These are phyloP conservation scores for Abelmoschus esculentus DNA, from an alignment of 345 rosid genomes.

Conservation along the genomic window DNA sequence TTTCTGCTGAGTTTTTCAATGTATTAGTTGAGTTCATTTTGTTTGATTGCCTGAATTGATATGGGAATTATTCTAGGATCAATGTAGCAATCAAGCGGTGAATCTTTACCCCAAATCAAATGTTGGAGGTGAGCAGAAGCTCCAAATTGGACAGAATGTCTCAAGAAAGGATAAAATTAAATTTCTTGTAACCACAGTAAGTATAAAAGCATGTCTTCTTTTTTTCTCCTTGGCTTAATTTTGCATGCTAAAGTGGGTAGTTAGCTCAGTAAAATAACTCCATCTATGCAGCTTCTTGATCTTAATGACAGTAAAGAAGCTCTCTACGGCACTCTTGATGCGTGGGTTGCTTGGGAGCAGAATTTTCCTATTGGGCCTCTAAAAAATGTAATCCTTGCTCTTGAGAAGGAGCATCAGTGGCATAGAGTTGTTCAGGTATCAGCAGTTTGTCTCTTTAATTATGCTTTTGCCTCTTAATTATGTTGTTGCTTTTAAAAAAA, in stretches of 20 bases:
- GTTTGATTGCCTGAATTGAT: background rate
- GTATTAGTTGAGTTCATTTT: background rate
- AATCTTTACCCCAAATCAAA: slow-evolving; percentile 5
- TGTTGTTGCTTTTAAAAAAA: background rate
- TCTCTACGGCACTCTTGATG: slow-evolving; percentile 85
- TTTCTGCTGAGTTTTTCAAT: background rate
- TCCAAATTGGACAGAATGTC: slow-evolving; percentile 53
- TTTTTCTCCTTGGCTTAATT: background rate
- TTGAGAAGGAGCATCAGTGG: slow-evolving; percentile 86
- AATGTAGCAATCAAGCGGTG: background rate
- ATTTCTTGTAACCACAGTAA: slow-evolving; percentile 64
- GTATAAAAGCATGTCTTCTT: slow-evolving; percentile 12
- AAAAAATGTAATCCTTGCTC: slow-evolving; percentile 53
- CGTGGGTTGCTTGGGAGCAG: slow-evolving; percentile 96
- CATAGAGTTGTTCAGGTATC: slow-evolving; percentile 78
- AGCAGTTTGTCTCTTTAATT: slow-evolving; percentile 3
- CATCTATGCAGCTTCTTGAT: slow-evolving; percentile 54
- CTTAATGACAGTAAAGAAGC: slow-evolving; percentile 72
- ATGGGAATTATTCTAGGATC: slow-evolving; percentile 6
- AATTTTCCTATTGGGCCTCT: slow-evolving; percentile 73
- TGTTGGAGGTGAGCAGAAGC: slow-evolving; percentile 22
- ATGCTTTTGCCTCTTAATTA: background rate
- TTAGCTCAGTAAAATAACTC: slow-evolving; percentile 1
- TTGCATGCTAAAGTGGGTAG: slow-evolving; percentile 4
- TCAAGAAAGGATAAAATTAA: slow-evolving; percentile 61